Percentiles rank a stretch among this genome's conserved stretches.
These are phyloP conservation scores for Rhytidiadelphus loreus DNA, from an alignment of 225 moss, liverwort and hornwort species.

Conservation along the genomic window DNA sequence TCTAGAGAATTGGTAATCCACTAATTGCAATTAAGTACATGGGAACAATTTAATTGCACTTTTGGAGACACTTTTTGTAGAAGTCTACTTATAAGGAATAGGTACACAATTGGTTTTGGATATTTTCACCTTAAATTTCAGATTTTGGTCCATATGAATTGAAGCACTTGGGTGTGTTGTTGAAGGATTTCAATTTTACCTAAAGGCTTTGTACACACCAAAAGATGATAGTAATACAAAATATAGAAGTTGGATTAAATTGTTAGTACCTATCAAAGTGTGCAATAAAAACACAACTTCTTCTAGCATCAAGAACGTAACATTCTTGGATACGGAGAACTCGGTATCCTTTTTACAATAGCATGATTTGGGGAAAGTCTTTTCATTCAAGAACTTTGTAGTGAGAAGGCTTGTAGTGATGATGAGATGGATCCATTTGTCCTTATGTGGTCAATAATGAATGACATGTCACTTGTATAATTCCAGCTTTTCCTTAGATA, in stretches of 20 bases:
- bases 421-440: background rate
- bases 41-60: no score
- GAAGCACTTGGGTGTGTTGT: fast-evolving
- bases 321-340: background rate
- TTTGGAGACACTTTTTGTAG: no score
- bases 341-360: fast-evolving
- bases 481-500: fast-evolving
- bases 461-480: background rate
- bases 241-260: background rate
- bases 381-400: background rate
- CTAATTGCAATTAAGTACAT: background rate
- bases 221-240: background rate
- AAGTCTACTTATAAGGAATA: no score
- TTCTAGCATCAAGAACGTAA: background rate
- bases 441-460: background rate
- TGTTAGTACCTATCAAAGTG: fast-evolving
- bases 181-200: background rate
- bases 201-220: background rate
- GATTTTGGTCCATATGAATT: fast-evolving
- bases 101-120: fast-evolving
- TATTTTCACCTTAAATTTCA: background rate
- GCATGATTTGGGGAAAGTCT: background rate
- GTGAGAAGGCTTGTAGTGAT: background rate
- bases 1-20: fast-evolving
- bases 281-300: background rate